Base-by-base conservation (phyloP, 306 rosid genomes). In the Dryas alaskensis region DNA sequence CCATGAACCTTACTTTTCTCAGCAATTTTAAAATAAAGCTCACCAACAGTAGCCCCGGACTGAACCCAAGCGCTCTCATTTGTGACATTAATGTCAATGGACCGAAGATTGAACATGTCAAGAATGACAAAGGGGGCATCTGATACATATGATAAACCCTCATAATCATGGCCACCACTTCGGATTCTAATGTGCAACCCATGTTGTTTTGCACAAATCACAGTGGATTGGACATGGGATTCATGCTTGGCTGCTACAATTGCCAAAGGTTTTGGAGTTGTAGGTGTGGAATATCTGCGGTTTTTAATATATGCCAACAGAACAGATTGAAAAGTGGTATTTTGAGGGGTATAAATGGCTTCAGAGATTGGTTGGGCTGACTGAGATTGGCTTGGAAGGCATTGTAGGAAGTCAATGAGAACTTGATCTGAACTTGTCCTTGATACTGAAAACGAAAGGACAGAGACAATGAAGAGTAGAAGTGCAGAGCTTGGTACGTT, bases 151-250 rank as follows among this genome's bases (percentile, higher is more conserved):
- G 87, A 76, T 10, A 83, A 39, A n/a, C 84, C 73, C 65, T 82
- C 83, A 2, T 57, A 82, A 19, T 84, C 87, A n/a, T 81, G 87
- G 44, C 85, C 85, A 0, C 81, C 81, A 39, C 88, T 84, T 53
- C 85, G 81, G 66, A 76, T 84, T 64, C 77, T 68, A 8, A 81
- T 72, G 27, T 72, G 37, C 11, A 84, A 7, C 17, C 47, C 70
- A 1, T 55, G 70, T 0, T 42, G 25, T 65, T 72, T 54, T 37
- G 81, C 55, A 9, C 83, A 81, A 10, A 72, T 3, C 2, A 81
- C 53, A 3, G 85, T 58, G 6, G 67, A 9, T 72, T 76, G 83
- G 16, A 81, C 79, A 3, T 76, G 79, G 53, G 80, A 68, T 25
- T 48, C 47, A 14, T 73, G 71, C 27, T 19, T 19, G 44, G 80